Evolutionary conservation across 495 filamentous ascomycete genomes (phyloP).

Genomic region (Alectoria sarmentosa): DNA sequence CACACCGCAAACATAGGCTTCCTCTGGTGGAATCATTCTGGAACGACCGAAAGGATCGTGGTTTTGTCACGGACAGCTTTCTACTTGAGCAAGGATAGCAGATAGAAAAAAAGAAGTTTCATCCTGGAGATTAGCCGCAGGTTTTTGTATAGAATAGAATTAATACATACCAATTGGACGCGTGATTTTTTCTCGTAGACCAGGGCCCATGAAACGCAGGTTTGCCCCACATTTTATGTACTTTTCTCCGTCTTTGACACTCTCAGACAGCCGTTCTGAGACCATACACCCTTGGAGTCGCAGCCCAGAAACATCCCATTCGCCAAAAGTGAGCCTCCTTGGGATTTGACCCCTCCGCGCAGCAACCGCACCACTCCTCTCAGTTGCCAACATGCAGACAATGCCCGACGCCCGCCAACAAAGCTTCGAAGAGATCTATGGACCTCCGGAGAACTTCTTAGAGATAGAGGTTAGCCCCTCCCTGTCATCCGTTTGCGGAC

Average conservation of each 20-base stretch:
- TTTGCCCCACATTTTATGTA: not conserved
- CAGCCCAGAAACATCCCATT: not conserved
- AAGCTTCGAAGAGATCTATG: conserved; percentile 98
- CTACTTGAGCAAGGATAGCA: not conserved
- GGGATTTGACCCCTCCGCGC: not conserved
- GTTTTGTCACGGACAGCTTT: not conserved
- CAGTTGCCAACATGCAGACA: conserved; percentile 56
- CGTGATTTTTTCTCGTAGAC: not conserved
- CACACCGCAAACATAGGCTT: not conserved
- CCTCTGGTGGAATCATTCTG: not conserved
- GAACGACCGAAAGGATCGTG: not conserved
- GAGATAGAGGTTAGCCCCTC: conserved; percentile 76
- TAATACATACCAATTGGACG: not conserved
- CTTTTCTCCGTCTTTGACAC: not conserved
- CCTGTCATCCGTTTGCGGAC: not conserved
- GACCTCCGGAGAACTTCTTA: conserved; percentile 95
- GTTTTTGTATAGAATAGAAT: not conserved
- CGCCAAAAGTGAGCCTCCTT: not conserved
- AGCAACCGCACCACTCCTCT: not conserved
- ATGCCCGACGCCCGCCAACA: conserved; percentile 82
- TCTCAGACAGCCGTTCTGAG: not conserved
- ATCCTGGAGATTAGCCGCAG: not conserved
- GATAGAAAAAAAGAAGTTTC: not conserved
- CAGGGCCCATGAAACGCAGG: not conserved
- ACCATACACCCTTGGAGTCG: not conserved